Conservation (phyloP, 225 moss, liverwort and hornwort genomes). For the Asterella californica region DNA sequence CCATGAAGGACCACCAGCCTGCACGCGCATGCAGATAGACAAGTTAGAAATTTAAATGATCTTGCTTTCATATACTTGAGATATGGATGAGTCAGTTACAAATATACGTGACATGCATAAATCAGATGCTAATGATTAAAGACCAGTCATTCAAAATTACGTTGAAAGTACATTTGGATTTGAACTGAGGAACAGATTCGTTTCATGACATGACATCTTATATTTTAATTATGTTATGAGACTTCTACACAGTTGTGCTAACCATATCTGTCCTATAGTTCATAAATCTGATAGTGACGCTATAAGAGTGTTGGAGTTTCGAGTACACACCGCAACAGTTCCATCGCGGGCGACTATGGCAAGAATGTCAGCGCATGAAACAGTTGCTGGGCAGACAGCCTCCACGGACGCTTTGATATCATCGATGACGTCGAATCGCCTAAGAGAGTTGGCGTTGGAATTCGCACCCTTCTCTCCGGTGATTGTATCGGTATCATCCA, state of each 20-base stretch:
- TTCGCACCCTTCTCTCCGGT: constrained; percentile 3
- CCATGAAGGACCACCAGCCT: constrained; percentile 72
- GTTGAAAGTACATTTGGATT: too few species aligned
- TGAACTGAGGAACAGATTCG: too few species aligned
- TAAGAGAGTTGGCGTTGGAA: constrained; percentile 12
- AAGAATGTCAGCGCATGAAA: constrained; percentile 23
- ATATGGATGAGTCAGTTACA: too few species aligned
- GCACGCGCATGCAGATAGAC: not conserved
- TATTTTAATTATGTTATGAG: too few species aligned
- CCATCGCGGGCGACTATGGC: constrained; percentile 16
- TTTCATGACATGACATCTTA: not conserved
- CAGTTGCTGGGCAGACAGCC: not conserved
- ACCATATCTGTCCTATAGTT: not conserved
- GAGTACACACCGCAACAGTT: not conserved
- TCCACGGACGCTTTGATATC: constrained; percentile 18
- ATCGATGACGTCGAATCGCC: constrained; percentile 13
- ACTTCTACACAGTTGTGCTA: too few species aligned
- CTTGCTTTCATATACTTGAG: too few species aligned
- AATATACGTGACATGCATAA: too few species aligned
- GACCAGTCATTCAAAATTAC: too few species aligned
- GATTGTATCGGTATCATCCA: constrained; percentile 8
- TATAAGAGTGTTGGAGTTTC: not conserved
- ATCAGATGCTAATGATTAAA: too few species aligned
- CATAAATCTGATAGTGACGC: not conserved
- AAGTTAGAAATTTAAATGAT: too few species aligned